Evolutionary conservation across 2,329 filamentous ascomycete genomes (phyloP).

Genomic region (Colletotrichum gloeosporioides): DNA sequence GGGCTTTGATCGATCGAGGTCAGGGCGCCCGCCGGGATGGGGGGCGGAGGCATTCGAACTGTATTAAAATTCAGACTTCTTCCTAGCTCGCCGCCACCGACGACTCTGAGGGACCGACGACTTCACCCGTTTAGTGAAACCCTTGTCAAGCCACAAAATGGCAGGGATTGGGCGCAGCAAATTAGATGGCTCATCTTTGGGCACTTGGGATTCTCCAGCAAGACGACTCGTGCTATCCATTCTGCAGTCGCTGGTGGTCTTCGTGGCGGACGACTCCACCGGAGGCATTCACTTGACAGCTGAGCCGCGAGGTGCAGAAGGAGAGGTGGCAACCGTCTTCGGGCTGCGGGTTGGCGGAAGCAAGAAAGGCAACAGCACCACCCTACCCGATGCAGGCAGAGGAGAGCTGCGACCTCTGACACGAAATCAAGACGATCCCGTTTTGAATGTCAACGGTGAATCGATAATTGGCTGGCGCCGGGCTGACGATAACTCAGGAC

Average conservation of each 20-base stretch:
- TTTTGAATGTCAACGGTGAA: not conserved
- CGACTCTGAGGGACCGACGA: not conserved
- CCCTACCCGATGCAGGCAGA: not conserved
- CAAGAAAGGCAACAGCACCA: not conserved
- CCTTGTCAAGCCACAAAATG: conserved; percentile 10
- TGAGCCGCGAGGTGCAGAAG: not conserved
- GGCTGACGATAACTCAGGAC: not conserved
- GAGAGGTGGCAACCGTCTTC: not conserved
- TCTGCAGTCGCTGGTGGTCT: not conserved
- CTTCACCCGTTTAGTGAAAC: conserved; percentile 11
- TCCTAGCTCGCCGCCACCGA: not conserved
- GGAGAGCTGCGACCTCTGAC: not conserved
- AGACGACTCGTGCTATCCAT: not conserved
- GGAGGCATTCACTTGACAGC: not conserved
- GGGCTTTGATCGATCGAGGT: not conserved
- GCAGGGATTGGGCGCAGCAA: not conserved
- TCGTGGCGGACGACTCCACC: not conserved
- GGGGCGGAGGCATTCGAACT: not conserved
- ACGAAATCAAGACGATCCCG: not conserved
- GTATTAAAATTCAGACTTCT: not conserved
- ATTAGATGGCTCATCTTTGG: not conserved
- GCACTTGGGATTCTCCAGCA: not conserved
- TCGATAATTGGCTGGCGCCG: not conserved
- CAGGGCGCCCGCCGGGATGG: not conserved
- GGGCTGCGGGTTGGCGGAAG: not conserved